Evolutionary conservation across 139 green algal genomes (phyloP).

Genomic region (Zygnema cylindricum): DNA sequence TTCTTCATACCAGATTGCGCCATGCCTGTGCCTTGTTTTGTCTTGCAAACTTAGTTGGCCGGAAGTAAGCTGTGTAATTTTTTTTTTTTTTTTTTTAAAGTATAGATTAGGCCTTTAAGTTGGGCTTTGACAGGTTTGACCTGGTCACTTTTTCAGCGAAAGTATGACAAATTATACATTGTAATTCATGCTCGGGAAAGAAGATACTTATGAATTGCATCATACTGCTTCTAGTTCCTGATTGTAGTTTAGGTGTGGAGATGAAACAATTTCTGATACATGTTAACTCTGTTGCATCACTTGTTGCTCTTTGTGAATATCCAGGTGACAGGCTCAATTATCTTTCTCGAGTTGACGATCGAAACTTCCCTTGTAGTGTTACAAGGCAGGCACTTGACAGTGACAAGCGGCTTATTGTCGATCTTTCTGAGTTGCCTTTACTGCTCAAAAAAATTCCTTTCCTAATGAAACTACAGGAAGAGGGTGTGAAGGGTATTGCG

Average conservation of each 20-base stretch:
- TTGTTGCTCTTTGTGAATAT: not conserved
- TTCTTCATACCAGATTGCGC: too few species aligned
- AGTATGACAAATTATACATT: too few species aligned
- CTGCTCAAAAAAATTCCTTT: slow-evolving; percentile 7
- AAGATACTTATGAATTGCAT: too few species aligned
- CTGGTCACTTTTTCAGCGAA: too few species aligned
- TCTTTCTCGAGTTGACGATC: slow-evolving; percentile 1
- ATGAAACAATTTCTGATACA: not conserved
- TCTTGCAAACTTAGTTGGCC: too few species aligned
- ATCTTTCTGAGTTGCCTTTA: slow-evolving; percentile 6
- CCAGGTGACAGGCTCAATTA: not conserved
- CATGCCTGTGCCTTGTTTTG: too few species aligned
- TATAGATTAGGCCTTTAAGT: too few species aligned
- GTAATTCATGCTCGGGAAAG: too few species aligned
- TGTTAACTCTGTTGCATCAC: not conserved
- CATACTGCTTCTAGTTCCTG: not conserved
- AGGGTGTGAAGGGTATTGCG: not conserved
- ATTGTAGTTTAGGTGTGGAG: not conserved
- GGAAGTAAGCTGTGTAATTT: too few species aligned
- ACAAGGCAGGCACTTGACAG: not conserved
- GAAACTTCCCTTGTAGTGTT: not conserved
- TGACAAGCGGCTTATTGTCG: slow-evolving; percentile 32
- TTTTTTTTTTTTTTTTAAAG: too few species aligned
- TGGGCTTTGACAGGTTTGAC: too few species aligned
- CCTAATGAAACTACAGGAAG: not conserved